Evolutionary conservation across 306 rosid species (phyloP).

Genomic region (Benincasa hispida): DNA sequence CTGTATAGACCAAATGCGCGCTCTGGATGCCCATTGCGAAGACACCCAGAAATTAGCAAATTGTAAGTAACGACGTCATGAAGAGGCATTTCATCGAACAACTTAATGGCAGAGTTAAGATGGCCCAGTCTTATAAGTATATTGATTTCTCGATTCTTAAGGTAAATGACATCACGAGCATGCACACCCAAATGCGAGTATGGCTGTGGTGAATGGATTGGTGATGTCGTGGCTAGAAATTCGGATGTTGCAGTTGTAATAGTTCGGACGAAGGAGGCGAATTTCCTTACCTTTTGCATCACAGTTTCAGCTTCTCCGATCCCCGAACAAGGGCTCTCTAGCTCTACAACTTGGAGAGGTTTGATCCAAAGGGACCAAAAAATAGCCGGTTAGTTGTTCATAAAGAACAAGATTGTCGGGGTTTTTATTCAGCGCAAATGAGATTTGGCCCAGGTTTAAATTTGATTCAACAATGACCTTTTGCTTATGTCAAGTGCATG

Average conservation of each 20-base stretch:
- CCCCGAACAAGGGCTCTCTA: neutral
- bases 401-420: neutral
- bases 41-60: constrained; percentile 47
- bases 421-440: too few species aligned
- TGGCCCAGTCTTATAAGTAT: constrained; percentile 24
- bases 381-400: neutral
- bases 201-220: constrained; percentile 6
- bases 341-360: neutral
- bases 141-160: constrained; percentile 35
- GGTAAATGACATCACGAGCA: constrained; percentile 20
- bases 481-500: too few species aligned
- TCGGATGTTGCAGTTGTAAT: constrained; percentile 8
- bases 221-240: neutral
- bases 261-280: constrained; percentile 14
- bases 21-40: constrained; percentile 16
- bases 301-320: neutral
- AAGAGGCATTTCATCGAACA: constrained; percentile 42
- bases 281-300: constrained; percentile 10
- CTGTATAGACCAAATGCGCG: constrained; percentile 37
- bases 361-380: neutral
- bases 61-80: constrained; percentile 64
- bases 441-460: too few species aligned
- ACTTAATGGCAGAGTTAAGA: constrained; percentile 26
- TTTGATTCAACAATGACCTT: too few species aligned
- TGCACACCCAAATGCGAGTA: constrained; percentile 11